These are phyloP conservation scores for Isochrysis galbana DNA, from an alignment of 78 protist genomes.

Conservation along the genomic window DNA sequence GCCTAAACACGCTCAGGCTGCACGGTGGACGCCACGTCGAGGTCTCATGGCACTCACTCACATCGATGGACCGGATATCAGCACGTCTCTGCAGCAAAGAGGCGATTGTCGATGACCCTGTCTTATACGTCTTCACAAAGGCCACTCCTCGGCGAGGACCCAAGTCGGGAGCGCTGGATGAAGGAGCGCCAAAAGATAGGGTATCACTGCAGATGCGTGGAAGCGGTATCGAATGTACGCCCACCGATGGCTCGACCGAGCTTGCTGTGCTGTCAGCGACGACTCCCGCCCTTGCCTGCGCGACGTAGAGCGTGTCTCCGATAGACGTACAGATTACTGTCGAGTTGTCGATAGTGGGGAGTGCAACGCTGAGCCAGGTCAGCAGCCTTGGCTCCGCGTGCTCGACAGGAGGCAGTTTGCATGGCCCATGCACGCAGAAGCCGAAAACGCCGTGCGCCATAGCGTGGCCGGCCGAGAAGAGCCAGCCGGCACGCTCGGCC, in stretches of 20 bases:
- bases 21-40: too few relatives aligned
- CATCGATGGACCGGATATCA: not conserved
- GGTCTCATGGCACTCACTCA: too few relatives aligned
- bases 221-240: too few relatives aligned
- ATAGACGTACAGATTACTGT: not conserved
- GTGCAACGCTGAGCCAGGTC: not conserved
- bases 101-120: not conserved
- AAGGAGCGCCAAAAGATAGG: too few relatives aligned
- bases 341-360: not conserved
- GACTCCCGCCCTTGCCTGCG: too few relatives aligned
- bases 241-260: too few relatives aligned
- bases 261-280: too few relatives aligned
- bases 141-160: too few relatives aligned
- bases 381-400: not conserved
- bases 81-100: not conserved
- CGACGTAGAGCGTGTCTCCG: not conserved
- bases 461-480: not conserved
- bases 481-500: not conserved
- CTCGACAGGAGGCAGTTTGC: not conserved
- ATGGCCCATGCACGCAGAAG: not conserved
- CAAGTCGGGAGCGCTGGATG: too few relatives aligned
- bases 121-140: conserved; percentile 19
- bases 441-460: not conserved
- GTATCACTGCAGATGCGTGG: too few relatives aligned
- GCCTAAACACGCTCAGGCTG: too few relatives aligned